A percentile compares a stretch with the other conserved stretches of the same genome.
These are phyloP conservation scores for Emergomyces orientalis DNA, from an alignment of 2,329 filamentous ascomycete species.

Conservation along the genomic window DNA sequence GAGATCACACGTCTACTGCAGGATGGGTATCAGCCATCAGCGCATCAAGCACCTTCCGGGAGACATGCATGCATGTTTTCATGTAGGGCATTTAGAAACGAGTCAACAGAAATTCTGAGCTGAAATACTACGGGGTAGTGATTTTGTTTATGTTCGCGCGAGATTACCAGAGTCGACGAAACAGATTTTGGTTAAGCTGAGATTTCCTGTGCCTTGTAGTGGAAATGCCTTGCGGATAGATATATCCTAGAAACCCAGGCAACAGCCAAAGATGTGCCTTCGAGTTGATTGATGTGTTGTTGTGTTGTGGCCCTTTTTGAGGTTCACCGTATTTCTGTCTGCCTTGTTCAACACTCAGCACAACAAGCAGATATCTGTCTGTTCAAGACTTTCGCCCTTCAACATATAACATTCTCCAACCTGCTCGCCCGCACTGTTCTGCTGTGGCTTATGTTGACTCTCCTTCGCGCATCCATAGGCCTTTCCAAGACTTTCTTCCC, in stretches of 20 bases:
- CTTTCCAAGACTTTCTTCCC: not conserved
- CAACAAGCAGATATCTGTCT: not conserved
- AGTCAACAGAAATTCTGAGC: not conserved
- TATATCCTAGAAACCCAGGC: not conserved
- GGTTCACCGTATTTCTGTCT: not conserved
- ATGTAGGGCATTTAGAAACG: not conserved
- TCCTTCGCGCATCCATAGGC: not conserved
- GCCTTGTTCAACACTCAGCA: not conserved
- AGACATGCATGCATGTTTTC: not conserved
- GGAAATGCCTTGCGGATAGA: not conserved
- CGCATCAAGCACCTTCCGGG: not conserved
- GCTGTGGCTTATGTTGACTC: not conserved
- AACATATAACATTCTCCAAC: not conserved
- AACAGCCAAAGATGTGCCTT: not conserved
- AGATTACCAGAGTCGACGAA: not conserved
- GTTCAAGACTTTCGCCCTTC: not conserved
- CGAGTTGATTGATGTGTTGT: not conserved
- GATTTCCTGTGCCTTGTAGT: not conserved
- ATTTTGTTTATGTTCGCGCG: not conserved
- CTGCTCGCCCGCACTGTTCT: not conserved
- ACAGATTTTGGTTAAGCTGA: not conserved
- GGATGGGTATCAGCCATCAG: not conserved
- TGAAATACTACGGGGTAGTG: not conserved
- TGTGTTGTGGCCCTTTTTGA: not conserved
- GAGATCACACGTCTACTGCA: too few relatives aligned